These are phyloP conservation scores for Domatiomyces globalis DNA, from an alignment of 2,329 filamentous ascomycete genomes.

Conservation along the genomic window DNA sequence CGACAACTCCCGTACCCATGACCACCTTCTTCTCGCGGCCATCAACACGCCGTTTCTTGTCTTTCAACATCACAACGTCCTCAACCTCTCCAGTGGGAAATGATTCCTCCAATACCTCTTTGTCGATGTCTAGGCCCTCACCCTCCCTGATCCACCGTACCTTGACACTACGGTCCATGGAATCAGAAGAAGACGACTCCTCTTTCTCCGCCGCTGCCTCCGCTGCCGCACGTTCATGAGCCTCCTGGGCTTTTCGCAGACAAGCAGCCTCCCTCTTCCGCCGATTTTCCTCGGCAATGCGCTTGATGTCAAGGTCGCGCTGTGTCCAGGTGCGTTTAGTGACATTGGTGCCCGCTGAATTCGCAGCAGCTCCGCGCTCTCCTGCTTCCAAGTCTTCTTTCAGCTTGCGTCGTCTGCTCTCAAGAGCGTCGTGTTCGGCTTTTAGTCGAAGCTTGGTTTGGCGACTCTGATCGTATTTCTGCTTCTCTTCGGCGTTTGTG, in stretches of 20 bases:
- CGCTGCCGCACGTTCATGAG: conserved; percentile 22
- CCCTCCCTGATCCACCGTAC: conserved; percentile 41
- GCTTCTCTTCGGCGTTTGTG: conserved; percentile 53
- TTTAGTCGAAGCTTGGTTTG: conserved; percentile 56
- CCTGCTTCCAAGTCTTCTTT: conserved; percentile 73
- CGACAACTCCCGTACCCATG: conserved; percentile 39
- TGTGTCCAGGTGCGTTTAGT: conserved; percentile 43
- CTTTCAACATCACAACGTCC: conserved; percentile 39
- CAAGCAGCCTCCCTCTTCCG: conserved; percentile 34
- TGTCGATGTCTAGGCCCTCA: conserved; percentile 32
- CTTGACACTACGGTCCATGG: conserved; percentile 43
- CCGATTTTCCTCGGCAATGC: conserved; percentile 40
- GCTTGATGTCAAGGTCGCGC: conserved; percentile 39
- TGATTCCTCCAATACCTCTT: conserved; percentile 31
- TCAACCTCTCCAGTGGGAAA: conserved; percentile 47
- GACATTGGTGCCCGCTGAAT: conserved; percentile 34
- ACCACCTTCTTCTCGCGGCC: conserved; percentile 38
- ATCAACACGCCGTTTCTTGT: conserved; percentile 35
- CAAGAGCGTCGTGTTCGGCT: conserved; percentile 58
- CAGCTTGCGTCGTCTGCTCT: conserved; percentile 58
- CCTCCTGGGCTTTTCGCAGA: conserved; percentile 31
- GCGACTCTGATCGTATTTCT: conserved; percentile 63
- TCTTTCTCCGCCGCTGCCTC: conserved; percentile 24
- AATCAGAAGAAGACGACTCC: conserved; percentile 6
- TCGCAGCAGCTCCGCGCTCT: conserved; percentile 40